Conservation (phyloP, 1,284 basidiomycete species). For the Naganishia sp. region DNA sequence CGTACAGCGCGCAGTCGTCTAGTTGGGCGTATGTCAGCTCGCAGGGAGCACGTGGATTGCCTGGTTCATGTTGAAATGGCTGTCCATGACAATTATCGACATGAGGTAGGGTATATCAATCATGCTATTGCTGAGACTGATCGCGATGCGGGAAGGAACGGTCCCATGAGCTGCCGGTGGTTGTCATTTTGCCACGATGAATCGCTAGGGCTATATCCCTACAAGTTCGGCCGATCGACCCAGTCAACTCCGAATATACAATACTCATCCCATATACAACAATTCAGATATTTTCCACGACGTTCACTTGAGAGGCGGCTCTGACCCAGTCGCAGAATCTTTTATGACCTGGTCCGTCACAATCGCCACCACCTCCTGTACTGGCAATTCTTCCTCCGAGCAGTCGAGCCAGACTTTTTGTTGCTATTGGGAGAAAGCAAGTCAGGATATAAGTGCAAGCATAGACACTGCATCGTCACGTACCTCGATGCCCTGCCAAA, state of each 20-base stretch:
- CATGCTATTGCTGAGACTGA: too few species aligned
- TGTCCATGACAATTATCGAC: too few species aligned
- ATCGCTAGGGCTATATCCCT: too few species aligned
- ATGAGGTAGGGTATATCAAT: too few species aligned
- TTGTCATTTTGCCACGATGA: too few species aligned
- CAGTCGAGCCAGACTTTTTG: conserved; percentile 30
- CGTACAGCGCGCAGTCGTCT: not conserved
- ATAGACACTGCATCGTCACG: not conserved
- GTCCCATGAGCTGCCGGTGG: too few species aligned
- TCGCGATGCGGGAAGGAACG: too few species aligned
- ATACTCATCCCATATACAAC: not conserved
- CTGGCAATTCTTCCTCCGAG: conserved; percentile 22
- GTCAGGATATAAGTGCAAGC: not conserved
- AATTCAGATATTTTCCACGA: not conserved
- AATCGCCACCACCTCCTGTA: conserved; percentile 10
- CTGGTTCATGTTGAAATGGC: too few species aligned
- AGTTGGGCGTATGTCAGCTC: too few species aligned
- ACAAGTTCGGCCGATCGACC: too few species aligned
- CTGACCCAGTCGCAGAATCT: conserved; percentile 22
- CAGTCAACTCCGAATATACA: not conserved
- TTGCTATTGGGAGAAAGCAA: not conserved
- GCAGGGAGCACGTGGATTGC: too few species aligned
- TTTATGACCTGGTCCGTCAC: conserved; percentile 17
- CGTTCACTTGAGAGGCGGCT: conserved; percentile 15
- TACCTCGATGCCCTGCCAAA: conserved; percentile 26